Conservation (phyloP, 2,329 filamentous ascomycete species). For the Leptographium radiaticola region DNA sequence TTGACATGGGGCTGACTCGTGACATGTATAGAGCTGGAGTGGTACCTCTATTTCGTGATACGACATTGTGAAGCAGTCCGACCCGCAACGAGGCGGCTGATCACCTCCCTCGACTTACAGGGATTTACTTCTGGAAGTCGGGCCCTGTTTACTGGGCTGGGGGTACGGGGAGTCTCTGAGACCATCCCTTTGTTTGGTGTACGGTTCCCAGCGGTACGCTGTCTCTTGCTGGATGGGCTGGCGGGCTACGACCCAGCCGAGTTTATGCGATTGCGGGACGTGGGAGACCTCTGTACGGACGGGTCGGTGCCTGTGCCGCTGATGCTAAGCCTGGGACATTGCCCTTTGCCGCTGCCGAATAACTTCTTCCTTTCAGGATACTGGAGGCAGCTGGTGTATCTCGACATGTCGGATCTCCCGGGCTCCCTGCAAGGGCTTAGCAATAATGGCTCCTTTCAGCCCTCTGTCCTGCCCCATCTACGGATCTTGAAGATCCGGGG, state of each 20-base stretch:
- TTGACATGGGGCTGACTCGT: background rate
- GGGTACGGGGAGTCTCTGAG: conserved; percentile 22
- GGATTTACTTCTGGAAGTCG: conserved; percentile 25
- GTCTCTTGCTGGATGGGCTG: conserved; percentile 35
- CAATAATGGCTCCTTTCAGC: conserved; percentile 8
- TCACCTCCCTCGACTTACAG: conserved; percentile 35
- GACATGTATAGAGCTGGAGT: conserved; percentile 29
- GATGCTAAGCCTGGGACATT: conserved; percentile 33
- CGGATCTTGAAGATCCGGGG: conserved; percentile 37
- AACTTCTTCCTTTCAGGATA: conserved; percentile 24
- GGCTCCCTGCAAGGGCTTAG: conserved; percentile 27
- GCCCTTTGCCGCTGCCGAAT: conserved; percentile 24
- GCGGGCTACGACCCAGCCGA: conserved; percentile 28
- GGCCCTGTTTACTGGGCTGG: conserved; percentile 27
- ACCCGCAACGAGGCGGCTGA: conserved; percentile 26
- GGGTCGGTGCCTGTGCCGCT: conserved; percentile 14
- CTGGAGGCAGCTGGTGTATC: conserved; percentile 31
- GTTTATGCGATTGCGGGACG: conserved; percentile 12
- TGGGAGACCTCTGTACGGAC: background rate
- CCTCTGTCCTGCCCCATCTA: conserved; percentile 27
- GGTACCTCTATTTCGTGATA: conserved; percentile 34
- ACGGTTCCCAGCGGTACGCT: conserved; percentile 30
- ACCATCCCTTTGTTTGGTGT: conserved; percentile 25
- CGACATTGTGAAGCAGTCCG: conserved; percentile 22
- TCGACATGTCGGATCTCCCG: conserved; percentile 37